Evolutionary conservation across 768 basidiomycete genomes (phyloP).

Genomic region (Russula lepida): DNA sequence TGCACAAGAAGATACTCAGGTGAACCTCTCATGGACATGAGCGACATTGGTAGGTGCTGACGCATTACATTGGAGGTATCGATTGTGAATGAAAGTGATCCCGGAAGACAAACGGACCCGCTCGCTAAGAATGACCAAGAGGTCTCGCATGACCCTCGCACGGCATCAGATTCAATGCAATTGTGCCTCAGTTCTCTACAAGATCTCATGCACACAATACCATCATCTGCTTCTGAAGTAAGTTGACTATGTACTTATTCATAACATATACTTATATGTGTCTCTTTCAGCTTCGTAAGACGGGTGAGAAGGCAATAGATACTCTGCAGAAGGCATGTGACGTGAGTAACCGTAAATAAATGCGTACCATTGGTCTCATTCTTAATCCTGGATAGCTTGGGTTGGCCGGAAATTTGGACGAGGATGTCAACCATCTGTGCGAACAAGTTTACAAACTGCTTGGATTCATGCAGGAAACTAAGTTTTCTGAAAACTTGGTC

Average conservation of each 20-base stretch:
- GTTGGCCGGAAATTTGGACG: background rate
- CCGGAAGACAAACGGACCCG: background rate
- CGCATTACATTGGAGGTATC: background rate
- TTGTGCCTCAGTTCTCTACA: background rate
- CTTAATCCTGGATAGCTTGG: background rate
- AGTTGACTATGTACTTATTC: background rate
- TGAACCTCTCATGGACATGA: background rate
- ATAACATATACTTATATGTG: background rate
- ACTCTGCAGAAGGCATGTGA: background rate
- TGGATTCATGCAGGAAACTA: background rate
- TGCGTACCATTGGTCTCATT: background rate
- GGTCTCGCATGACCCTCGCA: background rate
- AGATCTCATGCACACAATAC: background rate
- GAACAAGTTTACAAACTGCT: background rate
- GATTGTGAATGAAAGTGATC: background rate
- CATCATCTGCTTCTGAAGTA: background rate
- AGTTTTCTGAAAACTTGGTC: background rate
- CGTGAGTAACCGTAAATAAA: background rate
- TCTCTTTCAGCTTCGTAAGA: background rate
- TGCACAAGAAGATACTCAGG: background rate
- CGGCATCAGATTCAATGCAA: conserved; percentile 5
- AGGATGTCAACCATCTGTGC: background rate
- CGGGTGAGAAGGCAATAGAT: background rate
- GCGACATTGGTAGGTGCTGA: background rate
- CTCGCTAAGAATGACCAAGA: background rate